Evolutionary conservation across 805 yeast genomes (phyloP), one percentile per base, ranked within the genome.

Genomic region (Pichia sporocuriosa): DNA sequence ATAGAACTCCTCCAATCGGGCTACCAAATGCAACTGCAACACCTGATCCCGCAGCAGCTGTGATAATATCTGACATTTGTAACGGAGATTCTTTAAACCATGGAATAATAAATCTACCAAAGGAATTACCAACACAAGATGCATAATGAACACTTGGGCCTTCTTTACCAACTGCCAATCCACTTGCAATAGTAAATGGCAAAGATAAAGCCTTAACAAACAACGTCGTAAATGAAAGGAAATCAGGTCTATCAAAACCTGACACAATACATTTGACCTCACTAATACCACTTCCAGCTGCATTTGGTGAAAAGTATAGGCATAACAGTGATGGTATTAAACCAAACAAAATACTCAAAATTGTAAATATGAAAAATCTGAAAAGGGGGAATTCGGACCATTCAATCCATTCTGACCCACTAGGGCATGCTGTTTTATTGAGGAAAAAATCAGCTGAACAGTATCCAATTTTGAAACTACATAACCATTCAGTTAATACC

Each of bases 91-190:
- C 62, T n/a, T 64, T 59, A 50, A 72, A 75, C 44, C 61, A 59
- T 19, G 55, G 54, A 6, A 44, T 31, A 43, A 81, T 69, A 33
- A 77, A 57, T 29, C 72, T 70, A 1, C 93, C 79, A 11, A 87
- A 66, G n/a, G 79, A 73, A 53, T 80, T 79, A 0, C 97, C 98
- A n/a, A 84, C 90, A 59, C 97, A 89, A 0, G 89, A 95, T 0
- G 98, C 97, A 61, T 90, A 93, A 62, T 93, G 99, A 11, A 93
- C 98, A 53, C 90, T 79, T 2, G 99, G 99, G 0, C 99, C 99
- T 58, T 93, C 99, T 62, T 93, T 93, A 19, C 99, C 99, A 6
- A 93, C 84, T 51, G 90, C 83, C 29, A 93, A 62, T 0, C 98
- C 98, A 1, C 96, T 81, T 0, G 95, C 89, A 54, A 93, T 93